These are phyloP conservation scores for Mariannaea elegans DNA, from an alignment of 2,329 filamentous ascomycete genomes.

Conservation along the genomic window DNA sequence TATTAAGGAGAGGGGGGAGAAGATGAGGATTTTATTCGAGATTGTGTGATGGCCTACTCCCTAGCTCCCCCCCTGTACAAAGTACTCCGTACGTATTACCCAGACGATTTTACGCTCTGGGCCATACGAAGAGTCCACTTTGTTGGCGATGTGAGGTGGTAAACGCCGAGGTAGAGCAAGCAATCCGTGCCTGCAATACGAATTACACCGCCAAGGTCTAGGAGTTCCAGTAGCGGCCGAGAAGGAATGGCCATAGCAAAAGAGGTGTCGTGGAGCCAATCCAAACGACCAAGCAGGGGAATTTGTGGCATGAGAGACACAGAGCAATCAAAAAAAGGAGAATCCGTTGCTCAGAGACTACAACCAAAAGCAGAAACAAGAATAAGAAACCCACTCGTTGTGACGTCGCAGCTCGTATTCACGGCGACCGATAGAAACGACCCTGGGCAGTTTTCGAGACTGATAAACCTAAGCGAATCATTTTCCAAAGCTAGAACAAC, in stretches of 20 bases:
- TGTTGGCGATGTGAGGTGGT: constrained; percentile 14
- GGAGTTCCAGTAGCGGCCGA: constrained; percentile 9
- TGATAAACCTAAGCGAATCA: constrained; percentile 4
- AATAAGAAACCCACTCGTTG: neutral
- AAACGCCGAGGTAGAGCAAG: constrained; percentile 1
- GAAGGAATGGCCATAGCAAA: constrained; percentile 10
- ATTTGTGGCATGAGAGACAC: neutral
- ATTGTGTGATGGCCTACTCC: constrained; percentile 7
- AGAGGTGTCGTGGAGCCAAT: neutral
- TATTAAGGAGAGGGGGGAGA: neutral
- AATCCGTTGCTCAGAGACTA: neutral
- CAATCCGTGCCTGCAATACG: neutral
- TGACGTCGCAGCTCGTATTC: constrained; percentile 20
- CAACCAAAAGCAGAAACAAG: neutral
- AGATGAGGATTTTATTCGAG: neutral
- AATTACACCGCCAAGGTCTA: constrained; percentile 7
- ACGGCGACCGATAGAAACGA: neutral
- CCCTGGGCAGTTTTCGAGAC: neutral
- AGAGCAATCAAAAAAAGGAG: neutral
- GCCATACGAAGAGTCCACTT: constrained; percentile 3
- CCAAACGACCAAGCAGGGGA: neutral
- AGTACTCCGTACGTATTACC: neutral
- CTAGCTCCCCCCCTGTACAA: too few relatives aligned
- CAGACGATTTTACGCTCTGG: neutral
- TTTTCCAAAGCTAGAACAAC: neutral